These are phyloP conservation scores for Pseudocercospora musae DNA, from an alignment of 2,329 filamentous ascomycete species.

Conservation along the genomic window DNA sequence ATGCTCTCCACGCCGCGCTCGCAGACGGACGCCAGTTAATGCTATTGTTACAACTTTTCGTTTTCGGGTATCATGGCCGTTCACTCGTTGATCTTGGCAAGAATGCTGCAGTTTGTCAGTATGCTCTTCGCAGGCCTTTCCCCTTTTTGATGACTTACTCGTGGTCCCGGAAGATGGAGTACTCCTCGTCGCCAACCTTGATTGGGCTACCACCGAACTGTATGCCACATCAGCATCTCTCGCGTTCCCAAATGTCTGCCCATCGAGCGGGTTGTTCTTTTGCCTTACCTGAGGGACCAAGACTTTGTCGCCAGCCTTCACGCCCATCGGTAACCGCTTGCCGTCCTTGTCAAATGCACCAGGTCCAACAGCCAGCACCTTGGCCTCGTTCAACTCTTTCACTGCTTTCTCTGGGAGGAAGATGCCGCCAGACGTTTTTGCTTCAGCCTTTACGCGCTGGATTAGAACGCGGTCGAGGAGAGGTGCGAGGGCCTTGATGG, in stretches of 20 bases:
- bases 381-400: conserved; percentile 97
- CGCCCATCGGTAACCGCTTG: conserved; percentile 80
- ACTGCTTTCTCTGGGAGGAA: conserved; percentile 95
- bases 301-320: conserved; percentile 81
- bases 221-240: conserved; percentile 1
- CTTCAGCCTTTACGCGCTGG: conserved; percentile 94
- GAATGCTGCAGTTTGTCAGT: conserved; percentile 60
- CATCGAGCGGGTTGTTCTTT: neutral
- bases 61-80: conserved; percentile 19
- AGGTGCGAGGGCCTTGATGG: conserved; percentile 89
- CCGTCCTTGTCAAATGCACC: conserved; percentile 84
- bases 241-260: neutral
- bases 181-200: conserved; percentile 98
- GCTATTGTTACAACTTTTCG: conserved; percentile 27
- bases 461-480: conserved; percentile 98
- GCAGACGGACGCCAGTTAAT: conserved; percentile 13
- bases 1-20: conserved; percentile 2
- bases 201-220: conserved; percentile 91
- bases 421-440: conserved; percentile 95
- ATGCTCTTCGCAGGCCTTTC: neutral
- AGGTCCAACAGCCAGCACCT: conserved; percentile 91
- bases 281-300: conserved; percentile 83
- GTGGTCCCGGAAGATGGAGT: conserved; percentile 90
- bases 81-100: conserved; percentile 99
- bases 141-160: conserved; percentile 64